A percentile compares a stretch with the other conserved stretches of the same genome.
phyloP scores from a whole-genome alignment of 306 rosid species.

The Cicer judaicum region DNA sequence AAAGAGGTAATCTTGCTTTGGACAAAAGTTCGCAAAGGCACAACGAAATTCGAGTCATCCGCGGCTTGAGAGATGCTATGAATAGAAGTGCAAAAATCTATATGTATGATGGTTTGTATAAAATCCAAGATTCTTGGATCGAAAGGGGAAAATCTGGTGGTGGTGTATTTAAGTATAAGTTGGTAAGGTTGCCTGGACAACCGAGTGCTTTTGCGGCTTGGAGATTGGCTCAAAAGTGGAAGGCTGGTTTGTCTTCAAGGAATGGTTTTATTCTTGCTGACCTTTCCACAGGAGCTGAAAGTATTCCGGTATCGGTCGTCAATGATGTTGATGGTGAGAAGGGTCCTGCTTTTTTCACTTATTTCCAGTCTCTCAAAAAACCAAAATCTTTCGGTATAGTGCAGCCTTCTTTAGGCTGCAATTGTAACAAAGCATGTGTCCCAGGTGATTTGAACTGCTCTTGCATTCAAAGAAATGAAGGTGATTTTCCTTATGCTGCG shows the following conservation, averaged over 20 bases:
- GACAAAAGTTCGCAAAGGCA: slow-evolving; percentile 56
- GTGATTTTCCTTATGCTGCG: slow-evolving; percentile 63
- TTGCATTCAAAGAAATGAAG: slow-evolving; percentile 65
- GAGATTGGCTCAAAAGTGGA: slow-evolving; percentile 64
- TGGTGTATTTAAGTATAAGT: slow-evolving; percentile 67
- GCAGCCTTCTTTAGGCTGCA: slow-evolving; percentile 55
- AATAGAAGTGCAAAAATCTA: slow-evolving; percentile 56
- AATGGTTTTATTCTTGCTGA: slow-evolving; percentile 61
- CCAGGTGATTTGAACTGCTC: slow-evolving; percentile 66
- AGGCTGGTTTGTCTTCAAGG: slow-evolving; percentile 47
- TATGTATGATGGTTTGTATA: slow-evolving; percentile 72
- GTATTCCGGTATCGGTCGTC: slow-evolving; percentile 64
- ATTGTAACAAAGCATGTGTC: slow-evolving; percentile 55
- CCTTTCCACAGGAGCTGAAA: slow-evolving; percentile 63
- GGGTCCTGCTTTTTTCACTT: slow-evolving; percentile 61
- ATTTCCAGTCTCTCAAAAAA: slow-evolving; percentile 53
- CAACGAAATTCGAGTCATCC: slow-evolving; percentile 67
- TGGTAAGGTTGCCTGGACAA: slow-evolving; percentile 68
- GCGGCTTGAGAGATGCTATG: slow-evolving; percentile 56
- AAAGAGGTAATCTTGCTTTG: slow-evolving; percentile 75
- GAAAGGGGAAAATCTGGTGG: slow-evolving; percentile 65
- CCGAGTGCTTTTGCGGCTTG: slow-evolving; percentile 56
- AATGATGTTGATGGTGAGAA: slow-evolving; percentile 68
- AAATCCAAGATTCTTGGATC: slow-evolving; percentile 61
- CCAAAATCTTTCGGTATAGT: slow-evolving; percentile 46